Base-by-base conservation (phyloP, 1,139 yeast genomes). In the Pichia sp. region DNA sequence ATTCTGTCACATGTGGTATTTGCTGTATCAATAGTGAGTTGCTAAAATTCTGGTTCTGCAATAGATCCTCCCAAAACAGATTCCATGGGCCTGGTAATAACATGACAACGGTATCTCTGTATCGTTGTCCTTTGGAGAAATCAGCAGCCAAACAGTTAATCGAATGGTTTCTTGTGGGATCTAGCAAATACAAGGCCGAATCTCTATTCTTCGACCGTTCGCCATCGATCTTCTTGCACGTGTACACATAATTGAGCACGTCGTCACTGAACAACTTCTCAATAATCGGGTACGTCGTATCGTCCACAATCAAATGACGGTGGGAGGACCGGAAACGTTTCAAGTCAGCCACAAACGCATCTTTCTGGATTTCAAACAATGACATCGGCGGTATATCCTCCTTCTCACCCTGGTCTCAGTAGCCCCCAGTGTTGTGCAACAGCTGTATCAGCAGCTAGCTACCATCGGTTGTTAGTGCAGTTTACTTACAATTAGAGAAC, bases 141-240 rank as follows among this genome's bases (percentile, higher is more conserved):
- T 86, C 92, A 0, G 85, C 78, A 46, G 77, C 68, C 30, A 86
- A 70, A 66, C 91, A 84, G 55, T 80, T 81, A 50, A 83, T 70
- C 12, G 81, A 75, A 65, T 75, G 83, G 40, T 67, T 65, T 2
- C 78, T 68, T 3, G 61, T 53, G 1, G 90, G 87, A 50, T 80
- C 80, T 24, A 84, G 63, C 29, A 85, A 67, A 64, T 85, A 85
- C 1, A 85, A 68, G 2, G 84, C 90, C 48, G 60, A 60, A 12
- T 64, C 60, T 80, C 87, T 50, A 80, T 76, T 41, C 75, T 75
- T 12, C 70, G 70, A 66, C 77, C 84, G 10, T 72, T 76, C 78
- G 67, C 63, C 64, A 61, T 83, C 89, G 24, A 85, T 74, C 52
- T 73, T 69, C 62, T 81, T 85, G 46, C 82, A 76, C 14, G 83